Percentiles rank a stretch among this genome's conserved stretches.
phyloP scores from a whole-genome alignment of 805 yeast genomes.

The Barnettozyma sucrosica region DNA sequence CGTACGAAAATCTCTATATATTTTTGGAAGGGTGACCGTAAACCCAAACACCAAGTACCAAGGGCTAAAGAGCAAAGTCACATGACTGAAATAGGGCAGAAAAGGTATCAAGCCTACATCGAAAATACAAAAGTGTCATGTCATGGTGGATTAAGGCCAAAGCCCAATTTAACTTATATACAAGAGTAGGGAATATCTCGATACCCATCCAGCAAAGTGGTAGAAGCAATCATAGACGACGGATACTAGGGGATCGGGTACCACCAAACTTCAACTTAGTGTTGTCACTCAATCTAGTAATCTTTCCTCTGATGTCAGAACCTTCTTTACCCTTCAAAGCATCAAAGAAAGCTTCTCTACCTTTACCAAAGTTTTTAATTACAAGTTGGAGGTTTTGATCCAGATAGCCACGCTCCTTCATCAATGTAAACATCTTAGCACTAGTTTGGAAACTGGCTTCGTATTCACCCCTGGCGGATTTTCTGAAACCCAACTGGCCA shows the following conservation, averaged over 20 bases:
- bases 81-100: not conserved
- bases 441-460: constrained; percentile 90
- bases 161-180: not conserved
- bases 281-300: constrained; percentile 68
- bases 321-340: constrained; percentile 92
- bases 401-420: constrained; percentile 55
- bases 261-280: constrained; percentile 92
- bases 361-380: constrained; percentile 80
- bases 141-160: not conserved
- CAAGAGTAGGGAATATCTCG: not conserved
- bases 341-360: constrained; percentile 78
- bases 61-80: not conserved
- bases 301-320: constrained; percentile 51
- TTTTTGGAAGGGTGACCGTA: not conserved
- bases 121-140: not conserved
- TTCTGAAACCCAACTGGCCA: constrained; percentile 85
- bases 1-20: no score
- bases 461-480: constrained; percentile 84
- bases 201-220: not conserved
- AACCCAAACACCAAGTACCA: constrained; percentile 1
- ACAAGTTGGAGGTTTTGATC: constrained; percentile 68
- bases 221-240: constrained; percentile 49
- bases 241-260: constrained; percentile 71
- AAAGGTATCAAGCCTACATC: no score
- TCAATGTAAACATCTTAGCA: constrained; percentile 61